Base-by-base conservation (phyloP, 352 stramenopile species). In the Blastocystis sp. region DNA sequence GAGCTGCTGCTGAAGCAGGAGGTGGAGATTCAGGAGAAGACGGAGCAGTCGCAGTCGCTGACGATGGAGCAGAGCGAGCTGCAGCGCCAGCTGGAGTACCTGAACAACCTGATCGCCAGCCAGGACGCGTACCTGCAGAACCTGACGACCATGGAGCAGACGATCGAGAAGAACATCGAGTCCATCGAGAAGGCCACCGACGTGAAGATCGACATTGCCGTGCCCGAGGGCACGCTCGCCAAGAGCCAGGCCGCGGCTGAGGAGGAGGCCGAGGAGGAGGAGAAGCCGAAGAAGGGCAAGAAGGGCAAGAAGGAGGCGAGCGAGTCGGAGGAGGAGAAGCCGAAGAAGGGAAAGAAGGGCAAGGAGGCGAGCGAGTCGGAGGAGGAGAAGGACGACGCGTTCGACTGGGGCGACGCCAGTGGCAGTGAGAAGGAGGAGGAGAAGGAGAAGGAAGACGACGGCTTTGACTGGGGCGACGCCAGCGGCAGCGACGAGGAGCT, bases 11-110 rank as follows among this genome's bases (percentile, higher is more conserved):
- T 65, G 64, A 88, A 88, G 68, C 78, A 88, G 60, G 64, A 88
- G 14, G 68, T 88, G 42, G 78, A 88, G 68, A 88, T 88, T 42
- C 62, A 88, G 68, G 57, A 88, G 64, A 88, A 88, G 68, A 42
- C 48, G 21, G 68, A 88, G 45, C 78, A 88, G 68, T 79, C 68
- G 38, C 64, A 88, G 28, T 60, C 62, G 34, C 64, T 88, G 61
- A 64, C 48, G 21, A 48, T 71, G 61, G 78, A 88, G 54, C 48
- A 61, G 38, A 42, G 45, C n/a, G 74, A 84, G 74, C 61, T 84
- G 61, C 45, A 84, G 34, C 48, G 57, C 24, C 74, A 84, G 61
- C 61, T 84, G 61, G 57, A 84, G 45, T 84, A 84, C 61, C 61
- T 84, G 74, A 84, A 84, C 45, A 69, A 69, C 61, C 54, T 84